Percentiles rank a stretch among this genome's conserved stretches.
phyloP scores from a whole-genome alignment of 2,329 filamentous ascomycete species.

The Calonectria pseudoreteaudii region DNA sequence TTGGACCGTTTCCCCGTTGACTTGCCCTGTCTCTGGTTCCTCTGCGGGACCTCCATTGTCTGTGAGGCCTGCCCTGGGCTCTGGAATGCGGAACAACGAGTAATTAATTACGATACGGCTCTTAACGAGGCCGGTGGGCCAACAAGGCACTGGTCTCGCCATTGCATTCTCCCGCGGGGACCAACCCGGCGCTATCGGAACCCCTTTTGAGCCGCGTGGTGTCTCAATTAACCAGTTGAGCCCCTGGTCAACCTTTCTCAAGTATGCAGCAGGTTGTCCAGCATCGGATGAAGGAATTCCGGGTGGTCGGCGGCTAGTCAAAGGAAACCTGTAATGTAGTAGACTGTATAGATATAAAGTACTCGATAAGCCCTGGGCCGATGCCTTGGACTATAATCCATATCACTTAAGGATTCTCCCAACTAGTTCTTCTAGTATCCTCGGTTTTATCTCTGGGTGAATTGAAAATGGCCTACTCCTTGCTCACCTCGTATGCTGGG shows the following conservation, averaged over 20 bases:
- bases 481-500: constrained; percentile 57
- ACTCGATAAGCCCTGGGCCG: constrained; percentile 10
- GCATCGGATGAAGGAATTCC: constrained; percentile 29
- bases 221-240: constrained; percentile 30
- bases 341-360: constrained; percentile 35
- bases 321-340: constrained; percentile 4
- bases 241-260: constrained; percentile 26
- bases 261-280: constrained; percentile 36
- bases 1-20: constrained; percentile 20
- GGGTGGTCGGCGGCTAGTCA: constrained; percentile 10
- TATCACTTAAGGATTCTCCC: neutral
- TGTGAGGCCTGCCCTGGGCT: neutral
- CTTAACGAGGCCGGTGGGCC: constrained; percentile 4
- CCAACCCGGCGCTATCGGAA: constrained; percentile 24
- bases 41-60: neutral
- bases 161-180: constrained; percentile 37
- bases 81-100: constrained; percentile 37
- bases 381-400: neutral
- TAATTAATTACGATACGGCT: constrained; percentile 1
- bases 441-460: constrained; percentile 18
- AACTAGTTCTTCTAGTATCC: constrained; percentile 15
- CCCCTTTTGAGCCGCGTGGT: constrained; percentile 32
- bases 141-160: constrained; percentile 20
- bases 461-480: constrained; percentile 53
- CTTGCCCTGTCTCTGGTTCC: neutral